These are phyloP conservation scores for Aureobasidium sp. DNA, from an alignment of 2,329 filamentous ascomycete species.

Conservation along the genomic window DNA sequence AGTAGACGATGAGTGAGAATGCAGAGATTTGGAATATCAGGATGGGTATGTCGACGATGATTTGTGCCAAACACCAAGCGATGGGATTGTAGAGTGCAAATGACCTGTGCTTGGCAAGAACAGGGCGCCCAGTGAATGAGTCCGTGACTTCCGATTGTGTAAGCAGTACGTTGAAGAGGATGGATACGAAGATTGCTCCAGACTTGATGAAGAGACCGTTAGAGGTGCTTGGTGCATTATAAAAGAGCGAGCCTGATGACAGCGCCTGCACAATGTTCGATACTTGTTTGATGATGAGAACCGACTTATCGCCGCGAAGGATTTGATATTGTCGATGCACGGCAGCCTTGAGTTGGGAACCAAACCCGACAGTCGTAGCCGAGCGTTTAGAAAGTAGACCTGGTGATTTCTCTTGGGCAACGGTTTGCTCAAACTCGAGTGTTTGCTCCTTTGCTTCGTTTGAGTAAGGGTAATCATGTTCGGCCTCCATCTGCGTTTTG, in stretches of 20 bases:
- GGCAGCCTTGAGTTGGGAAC: too few relatives aligned
- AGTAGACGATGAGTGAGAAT: slow-evolving; percentile 56
- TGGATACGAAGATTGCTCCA: slow-evolving; percentile 68
- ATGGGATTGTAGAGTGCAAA: slow-evolving; percentile 78
- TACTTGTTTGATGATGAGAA: slow-evolving; percentile 59
- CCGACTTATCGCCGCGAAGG: slow-evolving; percentile 64
- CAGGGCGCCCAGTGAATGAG: slow-evolving; percentile 66
- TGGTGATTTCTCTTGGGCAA: too few relatives aligned
- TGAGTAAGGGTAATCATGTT: too few relatives aligned
- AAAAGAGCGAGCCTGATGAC: background rate
- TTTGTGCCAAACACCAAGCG: slow-evolving; percentile 75
- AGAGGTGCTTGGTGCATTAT: too few relatives aligned
- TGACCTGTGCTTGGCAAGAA: slow-evolving; percentile 75
- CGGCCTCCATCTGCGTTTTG: background rate
- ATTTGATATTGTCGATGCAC: slow-evolving; percentile 58
- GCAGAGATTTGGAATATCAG: slow-evolving; percentile 56
- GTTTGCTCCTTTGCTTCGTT: too few relatives aligned
- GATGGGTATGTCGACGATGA: slow-evolving; percentile 64
- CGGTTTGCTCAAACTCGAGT: too few relatives aligned
- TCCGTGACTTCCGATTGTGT: slow-evolving; percentile 64
- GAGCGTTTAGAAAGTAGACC: too few relatives aligned
- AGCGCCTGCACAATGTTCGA: slow-evolving; percentile 69
- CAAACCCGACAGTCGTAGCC: too few relatives aligned
- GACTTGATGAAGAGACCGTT: slow-evolving; percentile 70
- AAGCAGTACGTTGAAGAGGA: slow-evolving; percentile 82